Evolutionary conservation across 495 filamentous ascomycete genomes (phyloP).

Genomic region (Cudoniella acicularis): DNA sequence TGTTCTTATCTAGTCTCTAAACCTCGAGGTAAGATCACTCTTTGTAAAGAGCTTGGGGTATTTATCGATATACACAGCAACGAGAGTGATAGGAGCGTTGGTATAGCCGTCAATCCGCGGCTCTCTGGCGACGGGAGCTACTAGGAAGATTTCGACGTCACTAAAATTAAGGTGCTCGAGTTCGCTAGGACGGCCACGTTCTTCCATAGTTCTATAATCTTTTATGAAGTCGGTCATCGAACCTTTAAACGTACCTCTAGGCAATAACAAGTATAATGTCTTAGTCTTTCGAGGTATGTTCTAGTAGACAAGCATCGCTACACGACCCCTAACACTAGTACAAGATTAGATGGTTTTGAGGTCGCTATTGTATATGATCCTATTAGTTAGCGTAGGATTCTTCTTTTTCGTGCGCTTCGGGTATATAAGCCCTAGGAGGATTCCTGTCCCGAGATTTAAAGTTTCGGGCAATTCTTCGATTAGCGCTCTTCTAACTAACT

Average conservation of each 20-base stretch:
- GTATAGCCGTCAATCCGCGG: not conserved
- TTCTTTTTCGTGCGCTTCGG: not conserved
- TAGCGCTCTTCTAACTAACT: too few relatives aligned
- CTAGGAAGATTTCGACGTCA: not conserved
- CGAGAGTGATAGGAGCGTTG: not conserved
- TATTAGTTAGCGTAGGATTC: not conserved
- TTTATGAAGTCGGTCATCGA: not conserved
- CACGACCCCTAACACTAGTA: not conserved
- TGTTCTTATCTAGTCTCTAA: not conserved
- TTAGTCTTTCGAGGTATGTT: not conserved
- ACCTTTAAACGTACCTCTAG: not conserved
- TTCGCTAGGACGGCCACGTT: not conserved
- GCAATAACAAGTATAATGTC: not conserved
- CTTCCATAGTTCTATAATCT: not conserved
- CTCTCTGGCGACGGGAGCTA: not conserved
- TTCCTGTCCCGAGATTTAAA: too few relatives aligned
- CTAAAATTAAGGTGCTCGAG: not conserved
- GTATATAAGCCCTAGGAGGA: too few relatives aligned
- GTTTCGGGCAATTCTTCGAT: too few relatives aligned
- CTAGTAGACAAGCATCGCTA: not conserved
- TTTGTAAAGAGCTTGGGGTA: not conserved
- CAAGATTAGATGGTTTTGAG: not conserved
- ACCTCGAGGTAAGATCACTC: not conserved
- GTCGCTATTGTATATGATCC: not conserved
- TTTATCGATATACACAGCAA: not conserved